Conservation (phyloP, 495 filamentous ascomycete species). For the Penicillium mononematosum region DNA sequence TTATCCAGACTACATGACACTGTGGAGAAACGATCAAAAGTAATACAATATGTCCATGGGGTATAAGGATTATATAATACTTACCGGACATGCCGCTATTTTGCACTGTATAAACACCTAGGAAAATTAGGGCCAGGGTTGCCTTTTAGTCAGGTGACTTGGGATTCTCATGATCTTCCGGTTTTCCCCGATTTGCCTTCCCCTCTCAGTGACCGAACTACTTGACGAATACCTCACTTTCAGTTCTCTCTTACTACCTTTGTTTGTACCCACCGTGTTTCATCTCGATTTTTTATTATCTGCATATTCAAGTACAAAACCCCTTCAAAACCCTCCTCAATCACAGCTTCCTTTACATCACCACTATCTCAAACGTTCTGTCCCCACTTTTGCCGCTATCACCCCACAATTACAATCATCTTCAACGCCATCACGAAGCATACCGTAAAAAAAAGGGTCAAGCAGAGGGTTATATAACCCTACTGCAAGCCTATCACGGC, state of each 20-base stretch:
- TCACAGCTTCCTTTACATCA: conserved; percentile 9
- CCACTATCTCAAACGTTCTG: conserved; percentile 8
- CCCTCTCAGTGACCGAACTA: not conserved
- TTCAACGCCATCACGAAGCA: conserved; percentile 12
- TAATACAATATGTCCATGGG: not conserved
- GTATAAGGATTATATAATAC: not conserved
- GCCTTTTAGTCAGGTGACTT: conserved; percentile 1
- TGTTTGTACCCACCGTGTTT: conserved; percentile 9
- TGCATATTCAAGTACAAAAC: not conserved
- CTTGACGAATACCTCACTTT: conserved; percentile 22
- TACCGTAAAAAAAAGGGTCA: conserved; percentile 1
- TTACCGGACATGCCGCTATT: not conserved
- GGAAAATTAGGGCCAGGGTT: conserved; percentile 22
- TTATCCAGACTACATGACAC: not conserved
- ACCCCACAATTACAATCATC: conserved; percentile 23
- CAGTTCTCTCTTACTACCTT: conserved; percentile 14
- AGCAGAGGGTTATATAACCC: conserved; percentile 30
- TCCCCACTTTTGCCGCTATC: conserved; percentile 24
- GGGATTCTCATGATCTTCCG: conserved; percentile 12
- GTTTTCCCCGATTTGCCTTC: conserved; percentile 2
- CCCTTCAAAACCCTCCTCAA: not conserved
- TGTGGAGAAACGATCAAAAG: conserved; percentile 1
- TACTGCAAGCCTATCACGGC: conserved; percentile 25
- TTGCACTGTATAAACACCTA: not conserved
- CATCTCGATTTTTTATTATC: conserved; percentile 1